Percentiles rank a stretch among this genome's conserved stretches.
These are phyloP conservation scores for Ganoderma leucocontextum DNA, from an alignment of 1,284 basidiomycete species.

Conservation along the genomic window DNA sequence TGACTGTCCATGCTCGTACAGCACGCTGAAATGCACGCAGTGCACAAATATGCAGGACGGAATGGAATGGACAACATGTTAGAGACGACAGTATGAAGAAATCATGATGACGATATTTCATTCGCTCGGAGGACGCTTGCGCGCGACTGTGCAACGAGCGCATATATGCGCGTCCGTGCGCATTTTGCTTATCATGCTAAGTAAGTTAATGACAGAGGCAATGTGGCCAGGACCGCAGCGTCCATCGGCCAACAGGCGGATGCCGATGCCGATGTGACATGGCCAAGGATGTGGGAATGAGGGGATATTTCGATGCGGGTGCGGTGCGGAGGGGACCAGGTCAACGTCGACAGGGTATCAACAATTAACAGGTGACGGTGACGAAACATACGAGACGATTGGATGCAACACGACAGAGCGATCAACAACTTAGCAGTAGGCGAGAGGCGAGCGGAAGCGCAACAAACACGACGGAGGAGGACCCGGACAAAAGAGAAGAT, in stretches of 20 bases:
- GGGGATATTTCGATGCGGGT: background rate
- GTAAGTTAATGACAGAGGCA: background rate
- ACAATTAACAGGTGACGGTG: background rate
- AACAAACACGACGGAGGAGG: background rate
- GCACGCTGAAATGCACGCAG: background rate
- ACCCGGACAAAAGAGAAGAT: background rate
- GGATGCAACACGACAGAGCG: conserved; percentile 5
- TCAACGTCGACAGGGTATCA: background rate
- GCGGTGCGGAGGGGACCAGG: too few relatives aligned
- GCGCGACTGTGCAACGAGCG: background rate
- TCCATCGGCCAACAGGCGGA: background rate
- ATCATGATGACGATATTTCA: background rate
- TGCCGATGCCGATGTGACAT: background rate
- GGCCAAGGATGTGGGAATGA: background rate
- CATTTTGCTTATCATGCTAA: background rate
- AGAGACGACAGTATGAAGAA: background rate
- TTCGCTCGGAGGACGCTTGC: background rate
- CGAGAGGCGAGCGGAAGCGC: background rate
- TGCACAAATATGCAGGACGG: background rate
- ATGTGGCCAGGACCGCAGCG: background rate
- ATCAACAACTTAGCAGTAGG: background rate
- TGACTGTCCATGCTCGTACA: background rate
- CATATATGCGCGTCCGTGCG: background rate
- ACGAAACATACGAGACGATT: background rate
- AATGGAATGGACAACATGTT: background rate